phyloP scores from a whole-genome alignment of 2,329 filamentous ascomycete genomes.

The Sporothrix euskadiensis region DNA sequence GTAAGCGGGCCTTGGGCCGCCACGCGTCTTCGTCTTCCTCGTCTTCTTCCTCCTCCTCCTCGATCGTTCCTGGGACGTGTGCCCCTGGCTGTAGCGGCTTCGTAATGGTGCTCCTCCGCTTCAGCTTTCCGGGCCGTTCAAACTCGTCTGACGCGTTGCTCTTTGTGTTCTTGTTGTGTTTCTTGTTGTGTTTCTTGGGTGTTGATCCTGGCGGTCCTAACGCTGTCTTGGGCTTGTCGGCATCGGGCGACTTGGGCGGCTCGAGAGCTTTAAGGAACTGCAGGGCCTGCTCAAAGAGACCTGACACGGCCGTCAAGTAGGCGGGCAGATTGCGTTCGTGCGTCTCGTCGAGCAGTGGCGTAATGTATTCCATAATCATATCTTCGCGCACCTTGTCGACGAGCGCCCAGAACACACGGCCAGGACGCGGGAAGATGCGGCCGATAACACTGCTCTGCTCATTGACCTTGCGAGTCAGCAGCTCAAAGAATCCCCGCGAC shows the following conservation, averaged over 20 bases:
- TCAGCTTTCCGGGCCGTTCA: conserved; percentile 10
- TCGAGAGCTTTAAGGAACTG: conserved; percentile 72
- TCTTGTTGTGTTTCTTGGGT: conserved; percentile 9
- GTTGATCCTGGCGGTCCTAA: background rate
- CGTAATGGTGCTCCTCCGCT: conserved; percentile 11
- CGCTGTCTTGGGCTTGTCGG: background rate
- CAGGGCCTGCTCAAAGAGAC: conserved; percentile 82
- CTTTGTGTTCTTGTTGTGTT: conserved; percentile 16
- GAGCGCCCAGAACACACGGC: conserved; percentile 73
- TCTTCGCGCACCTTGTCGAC: conserved; percentile 82
- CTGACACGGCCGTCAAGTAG: conserved; percentile 84
- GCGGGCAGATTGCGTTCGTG: conserved; percentile 72
- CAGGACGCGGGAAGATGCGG: conserved; percentile 73
- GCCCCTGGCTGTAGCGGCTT: background rate
- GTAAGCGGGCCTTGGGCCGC: conserved; percentile 26
- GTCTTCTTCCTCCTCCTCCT: conserved; percentile 24
- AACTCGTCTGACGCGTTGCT: conserved; percentile 2
- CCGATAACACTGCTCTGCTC: conserved; percentile 79
- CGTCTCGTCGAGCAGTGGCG: conserved; percentile 80
- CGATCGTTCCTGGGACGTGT: background rate
- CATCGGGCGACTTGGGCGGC: conserved; percentile 58
- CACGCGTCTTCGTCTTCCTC: conserved; percentile 25
- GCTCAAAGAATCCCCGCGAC: conserved; percentile 77
- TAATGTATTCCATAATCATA: conserved; percentile 82
- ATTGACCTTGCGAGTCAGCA: conserved; percentile 71